These are phyloP conservation scores for Trametes elegans DNA, from an alignment of 768 basidiomycete species.

Conservation along the genomic window DNA sequence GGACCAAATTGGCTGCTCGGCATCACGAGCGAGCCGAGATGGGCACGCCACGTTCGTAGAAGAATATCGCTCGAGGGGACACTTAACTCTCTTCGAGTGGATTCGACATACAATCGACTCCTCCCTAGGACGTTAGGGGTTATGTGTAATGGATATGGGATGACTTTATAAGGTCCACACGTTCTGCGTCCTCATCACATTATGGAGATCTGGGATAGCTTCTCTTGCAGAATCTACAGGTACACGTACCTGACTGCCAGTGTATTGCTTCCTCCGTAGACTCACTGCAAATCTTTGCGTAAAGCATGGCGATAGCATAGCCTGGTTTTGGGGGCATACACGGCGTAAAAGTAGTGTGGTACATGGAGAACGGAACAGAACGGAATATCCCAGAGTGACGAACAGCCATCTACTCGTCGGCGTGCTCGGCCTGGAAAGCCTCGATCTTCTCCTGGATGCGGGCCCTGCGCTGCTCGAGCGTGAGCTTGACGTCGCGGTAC, in stretches of 20 bases:
- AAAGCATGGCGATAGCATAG: slow-evolving; percentile 20
- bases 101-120: slow-evolving; percentile 45
- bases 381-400: slow-evolving; percentile 13
- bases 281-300: no score
- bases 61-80: slow-evolving; percentile 38
- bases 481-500: slow-evolving; percentile 66
- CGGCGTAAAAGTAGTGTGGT: slow-evolving; percentile 3
- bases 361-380: slow-evolving; percentile 6
- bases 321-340: slow-evolving; percentile 21
- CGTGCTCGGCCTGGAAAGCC: slow-evolving; percentile 74
- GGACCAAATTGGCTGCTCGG: slow-evolving; percentile 54
- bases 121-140: slow-evolving; percentile 14
- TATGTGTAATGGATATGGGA: no score
- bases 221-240: no score
- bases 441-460: slow-evolving; percentile 87
- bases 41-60: slow-evolving; percentile 31
- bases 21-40: slow-evolving; percentile 32
- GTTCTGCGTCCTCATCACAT: no score
- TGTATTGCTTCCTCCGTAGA: no score
- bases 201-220: background rate
- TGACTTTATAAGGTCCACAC: no score
- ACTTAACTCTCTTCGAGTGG: slow-evolving; percentile 52
- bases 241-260: no score
- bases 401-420: slow-evolving; percentile 55
- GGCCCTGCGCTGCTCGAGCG: slow-evolving; percentile 70